Evolutionary conservation across 2,329 filamentous ascomycete species (phyloP), one percentile per base, ranked within the genome.

Genomic region (Pleoardoris graminearum): DNA sequence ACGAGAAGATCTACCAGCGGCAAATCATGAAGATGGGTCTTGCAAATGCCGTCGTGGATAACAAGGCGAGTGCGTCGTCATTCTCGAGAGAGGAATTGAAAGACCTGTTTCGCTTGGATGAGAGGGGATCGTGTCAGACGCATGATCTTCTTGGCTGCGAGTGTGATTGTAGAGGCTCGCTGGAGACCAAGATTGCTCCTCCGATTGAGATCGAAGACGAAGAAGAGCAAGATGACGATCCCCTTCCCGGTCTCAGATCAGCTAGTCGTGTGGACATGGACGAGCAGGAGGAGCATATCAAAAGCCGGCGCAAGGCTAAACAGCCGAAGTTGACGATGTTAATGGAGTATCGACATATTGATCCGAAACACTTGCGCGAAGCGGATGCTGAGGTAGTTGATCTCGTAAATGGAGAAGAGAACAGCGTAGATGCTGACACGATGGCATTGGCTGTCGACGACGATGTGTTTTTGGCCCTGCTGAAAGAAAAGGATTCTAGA

Each of bases 1-100:
- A 90, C 57, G 87, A 90, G 72, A 89, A 88, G 71, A 90, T 90
- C 51, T 90, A 84, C 73, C 87, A 90, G 68, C 78, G 87, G 7
- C 87, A 90, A 66, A 77, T 89, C 32, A 88, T 84, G 48, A 90
- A 90, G 69, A 80, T 84, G 60, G 86, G 86, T 1, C 76, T 90
- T 2, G 86, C 87, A 2, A 85, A 89, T 63, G 86, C 84, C 48
- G 85, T 90, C 25, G 86, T 90, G 63, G 86, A 90, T 58, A 80
- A 84, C 54, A 88, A 87, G 65, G 78, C 79, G 29, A 78, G 76
- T 29, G 80, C 80, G 21, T 77, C 81, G 7, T 83, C 82, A 29
- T 90, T 90, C 66, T 85, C 85, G 0, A 75, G 77, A 4, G 83
- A 87, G 41, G 87, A 90, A 60, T 71, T 90, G 22, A 77, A 80